Evolutionary conservation across 371 early-diverging fungal species (phyloP), one percentile per base, ranked within the genome.

Genomic region (Mortierella sp.): DNA sequence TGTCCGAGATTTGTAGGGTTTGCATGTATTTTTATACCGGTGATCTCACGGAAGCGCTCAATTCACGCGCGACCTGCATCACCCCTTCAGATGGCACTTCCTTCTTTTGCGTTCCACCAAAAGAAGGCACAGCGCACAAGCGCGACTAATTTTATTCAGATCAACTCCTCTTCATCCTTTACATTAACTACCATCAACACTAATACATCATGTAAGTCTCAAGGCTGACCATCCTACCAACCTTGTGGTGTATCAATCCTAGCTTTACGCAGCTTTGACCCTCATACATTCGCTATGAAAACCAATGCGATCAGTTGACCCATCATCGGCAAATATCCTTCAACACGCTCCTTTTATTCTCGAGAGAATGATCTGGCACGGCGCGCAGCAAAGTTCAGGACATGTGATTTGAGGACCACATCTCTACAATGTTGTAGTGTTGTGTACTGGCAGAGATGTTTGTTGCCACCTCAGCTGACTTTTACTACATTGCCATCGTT

Each of bases 151-250:
- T 48, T 63, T 24, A 48, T n/a, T 53, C 65, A 38, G 65, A 65
- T 65, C 65, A 65, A 65, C 65, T 53, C 65, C 65, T 65, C 63
- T 65, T 65, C 65, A 65, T 65, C 65, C 65, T 10, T 21, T 55
- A 33, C 22, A 7, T 28, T 53, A 32, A 13, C 48, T 62, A 24
- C 45, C 65, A 65, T 65, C 64, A 63, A n/a, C 50, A 53, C 40
- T 36, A 53, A 55, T 55, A 33, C 52, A 65, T 65, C 65, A 65
- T 65, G 65, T 65, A 65, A 65, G 65, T 65, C 65, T 55, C 55
- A 28, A 19, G 13, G 22, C 0, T 7, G 28, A 55, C n/a, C 5
- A 3, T 28, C 55, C 28, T 55, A 19, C 13, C 8, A 55, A 28
- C 9, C 28, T 55, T 24, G 55, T 15, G 28, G 1, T 4, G 28